phyloP scores from a whole-genome alignment of 176 grass and related monocot species.

The Saccharum officinarum region DNA sequence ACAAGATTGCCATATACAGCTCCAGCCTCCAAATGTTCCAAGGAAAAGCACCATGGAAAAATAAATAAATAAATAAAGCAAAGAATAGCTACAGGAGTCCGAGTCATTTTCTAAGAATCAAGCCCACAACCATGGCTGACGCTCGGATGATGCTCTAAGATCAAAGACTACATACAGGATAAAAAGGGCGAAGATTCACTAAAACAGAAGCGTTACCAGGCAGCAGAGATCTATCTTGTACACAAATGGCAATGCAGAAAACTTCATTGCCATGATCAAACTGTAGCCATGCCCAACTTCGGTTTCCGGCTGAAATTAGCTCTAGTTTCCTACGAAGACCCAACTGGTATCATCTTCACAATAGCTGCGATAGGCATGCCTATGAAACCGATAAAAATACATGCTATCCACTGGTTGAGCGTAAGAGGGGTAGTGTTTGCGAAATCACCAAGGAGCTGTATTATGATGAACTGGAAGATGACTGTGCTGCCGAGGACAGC shows the following conservation, averaged over 20 bases:
- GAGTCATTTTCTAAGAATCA: conserved; percentile 16
- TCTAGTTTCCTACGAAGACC: conserved; percentile 40
- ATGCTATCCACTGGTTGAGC: conserved; percentile 59
- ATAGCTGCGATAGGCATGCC: conserved; percentile 89
- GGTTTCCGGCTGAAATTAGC: conserved; percentile 18
- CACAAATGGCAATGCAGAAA: conserved; percentile 4
- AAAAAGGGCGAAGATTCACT: conserved; percentile 21
- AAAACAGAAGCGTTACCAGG: background rate
- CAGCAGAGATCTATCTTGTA: conserved; percentile 27
- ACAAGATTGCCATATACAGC: conserved; percentile 22
- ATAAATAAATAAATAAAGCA: background rate
- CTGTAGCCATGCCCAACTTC: conserved; percentile 18
- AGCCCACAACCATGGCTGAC: conserved; percentile 8
- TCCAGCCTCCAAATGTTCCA: conserved; percentile 13
- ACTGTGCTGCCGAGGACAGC: conserved; percentile 68
- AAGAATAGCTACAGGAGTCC: background rate
- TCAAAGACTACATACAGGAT: conserved; percentile 25
- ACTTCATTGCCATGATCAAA: conserved; percentile 29
- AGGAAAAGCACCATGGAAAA: conserved; percentile 5
- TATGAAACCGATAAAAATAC: conserved; percentile 76
- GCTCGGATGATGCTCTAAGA: conserved; percentile 32
- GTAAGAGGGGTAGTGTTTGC: conserved; percentile 87
- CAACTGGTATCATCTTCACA: conserved; percentile 72
- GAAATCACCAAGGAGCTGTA: conserved; percentile 91
- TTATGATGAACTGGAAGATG: conserved; percentile 87